These are phyloP conservation scores for Sphaerulina vaccinii DNA, from an alignment of 2,329 filamentous ascomycete species.

Conservation along the genomic window DNA sequence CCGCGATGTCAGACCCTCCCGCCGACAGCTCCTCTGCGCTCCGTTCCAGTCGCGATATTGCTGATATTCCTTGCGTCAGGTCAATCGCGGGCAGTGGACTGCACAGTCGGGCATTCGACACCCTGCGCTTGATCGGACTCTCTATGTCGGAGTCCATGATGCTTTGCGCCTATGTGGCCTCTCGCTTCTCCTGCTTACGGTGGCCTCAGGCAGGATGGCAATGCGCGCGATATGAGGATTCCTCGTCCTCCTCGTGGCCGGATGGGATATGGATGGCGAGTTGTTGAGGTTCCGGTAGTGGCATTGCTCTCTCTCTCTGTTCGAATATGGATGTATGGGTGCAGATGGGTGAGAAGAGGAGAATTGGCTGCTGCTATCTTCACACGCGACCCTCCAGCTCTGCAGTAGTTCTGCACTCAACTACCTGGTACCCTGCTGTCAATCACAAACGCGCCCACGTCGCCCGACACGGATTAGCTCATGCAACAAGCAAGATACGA, in stretches of 20 bases:
- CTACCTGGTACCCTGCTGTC: conserved; percentile 11
- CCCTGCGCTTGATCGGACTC: conserved; percentile 6
- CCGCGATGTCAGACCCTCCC: conserved; percentile 69
- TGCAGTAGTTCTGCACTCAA: conserved; percentile 4
- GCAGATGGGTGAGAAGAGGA: background rate
- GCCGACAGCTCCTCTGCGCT: conserved; percentile 69
- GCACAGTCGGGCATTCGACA: conserved; percentile 9
- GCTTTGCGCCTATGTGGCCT: background rate
- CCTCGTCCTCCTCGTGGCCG: too few species aligned
- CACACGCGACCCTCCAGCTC: background rate
- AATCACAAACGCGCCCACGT: background rate
- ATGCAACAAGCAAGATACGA: conserved; percentile 4
- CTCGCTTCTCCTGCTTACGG: background rate
- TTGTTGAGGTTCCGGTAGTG: too few species aligned
- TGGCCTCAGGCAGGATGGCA: background rate
- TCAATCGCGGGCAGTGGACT: conserved; percentile 10
- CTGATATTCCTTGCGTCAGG: conserved; percentile 36
- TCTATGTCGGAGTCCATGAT: background rate
- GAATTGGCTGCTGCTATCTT: background rate
- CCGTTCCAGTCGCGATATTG: conserved; percentile 72
- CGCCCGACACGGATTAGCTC: background rate
- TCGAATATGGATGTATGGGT: background rate
- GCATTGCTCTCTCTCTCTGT: background rate
- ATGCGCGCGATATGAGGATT: too few species aligned
- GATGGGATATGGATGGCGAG: too few species aligned